Evolutionary conservation across 805 yeast genomes (phyloP), one percentile per base, ranked within the genome.

Genomic region (Pichia kluyveri): DNA sequence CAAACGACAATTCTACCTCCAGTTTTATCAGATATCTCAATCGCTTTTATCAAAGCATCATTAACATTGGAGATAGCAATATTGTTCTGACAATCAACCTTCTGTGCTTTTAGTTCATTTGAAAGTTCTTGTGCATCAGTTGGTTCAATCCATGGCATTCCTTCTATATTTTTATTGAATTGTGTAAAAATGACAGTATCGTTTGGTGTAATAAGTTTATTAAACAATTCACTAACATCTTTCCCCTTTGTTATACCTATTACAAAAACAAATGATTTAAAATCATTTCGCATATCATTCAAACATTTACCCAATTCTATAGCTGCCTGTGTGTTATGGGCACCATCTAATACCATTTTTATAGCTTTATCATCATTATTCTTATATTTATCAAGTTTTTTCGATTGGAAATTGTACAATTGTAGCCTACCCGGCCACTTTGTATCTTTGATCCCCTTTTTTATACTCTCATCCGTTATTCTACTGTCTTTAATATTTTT

Each of bases 391-490:
- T 0, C 71, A 62, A 44, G 19, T 37, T 8, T 56, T 1, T 45
- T 44, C 14, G 60, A 55, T 8, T 58, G 53, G n/a, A 71, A 56
- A 5, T 63, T 51, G 14, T 77, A 30, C 30, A 60, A 51, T 57
- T 93, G 96, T 45, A 93, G 66, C 51, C 99, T 69, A 1, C 97
- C 98, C 0, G 95, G 95, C 98, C 98, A 90, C 9, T 55, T 53
- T 0, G 89, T 82, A 0, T 54, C 45, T 1, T 56, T 44, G 0
- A 90, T 63, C 0, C 96, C 96, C 8, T 58, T 52, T 5, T 60
- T 54, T 0, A 86, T 67, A 1, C 59, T 26, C 2, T 57, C 57
- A 1, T 56, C 45, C 30, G 53, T 47, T 37, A 62, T 54, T 15
- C 27, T 43, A 5, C 44, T 8, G 19, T 41, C 28, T 45, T 56